Base-by-base conservation (phyloP, 2,329 filamentous ascomycete species). In the Aspergillus aculeatus region DNA sequence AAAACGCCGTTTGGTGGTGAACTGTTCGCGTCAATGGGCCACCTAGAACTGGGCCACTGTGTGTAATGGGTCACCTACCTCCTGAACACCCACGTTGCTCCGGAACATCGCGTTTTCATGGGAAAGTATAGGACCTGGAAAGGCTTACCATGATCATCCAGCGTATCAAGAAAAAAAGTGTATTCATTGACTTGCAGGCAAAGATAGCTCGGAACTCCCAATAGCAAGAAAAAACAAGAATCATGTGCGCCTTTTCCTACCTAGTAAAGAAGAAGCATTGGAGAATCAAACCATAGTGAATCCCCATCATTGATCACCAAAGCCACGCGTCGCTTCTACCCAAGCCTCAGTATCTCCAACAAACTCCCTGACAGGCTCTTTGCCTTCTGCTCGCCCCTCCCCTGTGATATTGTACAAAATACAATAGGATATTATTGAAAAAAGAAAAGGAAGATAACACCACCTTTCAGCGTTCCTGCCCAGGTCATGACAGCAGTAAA, bases 321-420 rank as follows among this genome's bases (percentile, higher is more conserved):
- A 26, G 29, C 24, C 38, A 29, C 14, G 19, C 38, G 12, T 21
- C 35, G 24, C 11, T 31, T 53, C 35, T 41, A 41, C 51, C 21
- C 5, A 12, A 21, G 24, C 23, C 50, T 44, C 14, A 31, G 24
- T 23, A 5, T 35, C 29, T 35, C 50, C 50, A 50, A 50, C 14
- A 50, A 31, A 50, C 35, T 29, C n/a, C 1, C 21, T 47, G 53
- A 9, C 38, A 47, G 35, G 23, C 38, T 44, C 38, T n/a, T 44
- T 16, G n/a, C 4, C 38, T 44, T 44, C 38, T 44, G 14, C 38
- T 53, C 32, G 52, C 7, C 26, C 9, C 26, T 9, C 48, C 62
- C 57, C 56, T 54, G 51, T 56, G 57, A 65, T 64, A 66, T 64
- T 64, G 65, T 67, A 67, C 63, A 65, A 54, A 64, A 52, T 52